These are phyloP conservation scores for Aspergillus transmontanensis DNA, from an alignment of 2,329 filamentous ascomycete genomes.

Conservation along the genomic window DNA sequence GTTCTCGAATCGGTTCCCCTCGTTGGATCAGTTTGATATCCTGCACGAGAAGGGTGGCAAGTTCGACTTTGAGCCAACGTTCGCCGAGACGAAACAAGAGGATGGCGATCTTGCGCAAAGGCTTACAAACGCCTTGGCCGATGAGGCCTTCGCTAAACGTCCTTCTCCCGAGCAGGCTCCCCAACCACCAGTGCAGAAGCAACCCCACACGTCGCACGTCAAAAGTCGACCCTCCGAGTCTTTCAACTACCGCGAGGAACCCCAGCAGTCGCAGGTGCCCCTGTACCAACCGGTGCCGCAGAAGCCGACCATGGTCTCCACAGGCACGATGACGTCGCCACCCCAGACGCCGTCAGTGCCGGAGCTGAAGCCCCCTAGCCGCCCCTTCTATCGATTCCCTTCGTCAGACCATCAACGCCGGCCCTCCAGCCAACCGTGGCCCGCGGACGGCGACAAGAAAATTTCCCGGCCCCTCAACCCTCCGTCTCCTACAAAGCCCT, in stretches of 20 bases:
- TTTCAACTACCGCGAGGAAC: slow-evolving; percentile 27
- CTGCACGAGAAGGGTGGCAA: slow-evolving; percentile 81
- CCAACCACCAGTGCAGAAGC: slow-evolving; percentile 29
- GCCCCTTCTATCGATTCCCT: slow-evolving; percentile 59
- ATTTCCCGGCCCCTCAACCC: slow-evolving; percentile 27
- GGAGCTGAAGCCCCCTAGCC: slow-evolving; percentile 33
- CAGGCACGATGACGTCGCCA: slow-evolving; percentile 76
- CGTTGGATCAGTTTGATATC: slow-evolving; percentile 88
- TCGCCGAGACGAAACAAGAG: slow-evolving; percentile 45
- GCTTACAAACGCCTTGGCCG: slow-evolving; percentile 75
- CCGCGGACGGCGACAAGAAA: slow-evolving; percentile 30
- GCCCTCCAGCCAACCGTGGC: slow-evolving; percentile 53
- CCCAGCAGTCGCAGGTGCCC: slow-evolving; percentile 31
- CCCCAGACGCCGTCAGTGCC: slow-evolving; percentile 44
- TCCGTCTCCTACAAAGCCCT: slow-evolving; percentile 37
- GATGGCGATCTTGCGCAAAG: slow-evolving; percentile 63
- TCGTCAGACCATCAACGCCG: slow-evolving; percentile 47
- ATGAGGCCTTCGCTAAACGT: slow-evolving; percentile 73
- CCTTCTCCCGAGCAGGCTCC: slow-evolving; percentile 32
- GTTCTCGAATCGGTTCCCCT: slow-evolving; percentile 81
- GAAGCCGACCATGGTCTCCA: slow-evolving; percentile 62
- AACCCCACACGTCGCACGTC: slow-evolving; percentile 26
- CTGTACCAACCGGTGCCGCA: slow-evolving; percentile 50
- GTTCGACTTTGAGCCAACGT: slow-evolving; percentile 74
- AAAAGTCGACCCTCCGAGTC: slow-evolving; percentile 27